A percentile compares a stretch with the other conserved stretches of the same genome.
Conservation (phyloP, 805 yeast genomes). For the Myxozyma neglecta region DNA sequence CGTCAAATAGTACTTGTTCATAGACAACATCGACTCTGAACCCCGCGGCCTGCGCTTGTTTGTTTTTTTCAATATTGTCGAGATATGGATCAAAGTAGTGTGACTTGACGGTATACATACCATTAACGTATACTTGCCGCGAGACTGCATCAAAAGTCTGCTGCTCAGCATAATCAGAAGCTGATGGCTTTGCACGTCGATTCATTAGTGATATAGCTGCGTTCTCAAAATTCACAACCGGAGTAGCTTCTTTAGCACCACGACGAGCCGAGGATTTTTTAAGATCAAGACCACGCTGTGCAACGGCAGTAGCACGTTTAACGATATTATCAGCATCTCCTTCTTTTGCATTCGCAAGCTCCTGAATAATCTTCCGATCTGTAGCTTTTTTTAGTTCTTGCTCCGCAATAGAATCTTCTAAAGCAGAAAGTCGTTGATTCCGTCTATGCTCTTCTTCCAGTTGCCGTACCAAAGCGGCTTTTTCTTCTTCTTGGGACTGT, state of each 20-base stretch:
- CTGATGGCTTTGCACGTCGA: not conserved
- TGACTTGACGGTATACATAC: slow-evolving; percentile 51
- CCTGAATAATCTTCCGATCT: slow-evolving; percentile 40
- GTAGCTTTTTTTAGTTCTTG: slow-evolving; percentile 27
- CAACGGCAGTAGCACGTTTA: slow-evolving; percentile 15
- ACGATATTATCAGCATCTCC: slow-evolving; percentile 27
- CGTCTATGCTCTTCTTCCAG: slow-evolving; percentile 58
- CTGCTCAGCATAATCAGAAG: slow-evolving; percentile 37
- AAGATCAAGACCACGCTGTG: slow-evolving; percentile 49
- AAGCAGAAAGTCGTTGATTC: slow-evolving; percentile 21
- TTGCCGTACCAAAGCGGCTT: slow-evolving; percentile 62
- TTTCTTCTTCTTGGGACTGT: slow-evolving; percentile 69
- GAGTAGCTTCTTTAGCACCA: slow-evolving; percentile 41
- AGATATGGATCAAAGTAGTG: slow-evolving; percentile 62
- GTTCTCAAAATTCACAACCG: slow-evolving; percentile 33
- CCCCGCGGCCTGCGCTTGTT: slow-evolving; percentile 81
- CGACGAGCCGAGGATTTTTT: slow-evolving; percentile 67
- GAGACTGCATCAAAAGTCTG: slow-evolving; percentile 91
- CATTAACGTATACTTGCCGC: slow-evolving; percentile 71
- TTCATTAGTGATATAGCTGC: slow-evolving; percentile 21
- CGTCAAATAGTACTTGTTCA: slow-evolving; percentile 77
- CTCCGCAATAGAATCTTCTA: slow-evolving; percentile 28
- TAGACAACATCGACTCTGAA: slow-evolving; percentile 70
- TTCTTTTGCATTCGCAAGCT: slow-evolving; percentile 35
- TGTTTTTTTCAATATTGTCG: slow-evolving; percentile 53